These are phyloP conservation scores for Fusarium keratoplasticum DNA, from an alignment of 2,329 filamentous ascomycete species.

Conservation along the genomic window DNA sequence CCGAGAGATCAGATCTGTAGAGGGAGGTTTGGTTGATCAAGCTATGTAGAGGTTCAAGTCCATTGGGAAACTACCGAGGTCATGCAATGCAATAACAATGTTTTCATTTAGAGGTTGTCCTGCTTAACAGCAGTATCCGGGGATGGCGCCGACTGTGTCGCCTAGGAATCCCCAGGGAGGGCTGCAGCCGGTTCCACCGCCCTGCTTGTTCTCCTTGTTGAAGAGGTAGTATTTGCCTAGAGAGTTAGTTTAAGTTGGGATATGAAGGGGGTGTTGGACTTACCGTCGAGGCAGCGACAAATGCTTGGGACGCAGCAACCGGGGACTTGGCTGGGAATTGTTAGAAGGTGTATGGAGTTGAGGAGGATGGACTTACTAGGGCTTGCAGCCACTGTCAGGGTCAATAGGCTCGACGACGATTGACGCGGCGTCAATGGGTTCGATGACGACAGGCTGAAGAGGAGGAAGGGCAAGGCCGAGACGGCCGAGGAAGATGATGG, in stretches of 20 bases:
- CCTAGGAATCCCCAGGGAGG: conserved; percentile 30
- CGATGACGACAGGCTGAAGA: conserved; percentile 1
- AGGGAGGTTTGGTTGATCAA: background rate
- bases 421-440: background rate
- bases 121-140: conserved; percentile 32
- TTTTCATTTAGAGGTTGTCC: background rate
- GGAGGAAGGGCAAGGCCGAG: background rate
- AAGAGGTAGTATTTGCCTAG: conserved; percentile 26
- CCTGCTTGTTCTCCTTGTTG: conserved; percentile 16
- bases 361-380: conserved; percentile 9
- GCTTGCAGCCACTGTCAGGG: conserved; percentile 16
- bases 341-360: background rate
- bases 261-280: background rate
- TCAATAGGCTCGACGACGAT: conserved; percentile 17
- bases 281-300: conserved; percentile 31
- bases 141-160: conserved; percentile 13
- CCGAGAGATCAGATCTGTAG: background rate
- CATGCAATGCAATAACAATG: background rate
- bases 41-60: background rate
- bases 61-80: background rate
- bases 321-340: background rate
- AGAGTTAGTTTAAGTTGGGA: background rate
- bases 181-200: conserved; percentile 20
- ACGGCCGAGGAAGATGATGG: conserved; percentile 1
- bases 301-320: conserved; percentile 32